Conservation (phyloP, 306 rosid genomes). For the Potentilla sterilis region DNA sequence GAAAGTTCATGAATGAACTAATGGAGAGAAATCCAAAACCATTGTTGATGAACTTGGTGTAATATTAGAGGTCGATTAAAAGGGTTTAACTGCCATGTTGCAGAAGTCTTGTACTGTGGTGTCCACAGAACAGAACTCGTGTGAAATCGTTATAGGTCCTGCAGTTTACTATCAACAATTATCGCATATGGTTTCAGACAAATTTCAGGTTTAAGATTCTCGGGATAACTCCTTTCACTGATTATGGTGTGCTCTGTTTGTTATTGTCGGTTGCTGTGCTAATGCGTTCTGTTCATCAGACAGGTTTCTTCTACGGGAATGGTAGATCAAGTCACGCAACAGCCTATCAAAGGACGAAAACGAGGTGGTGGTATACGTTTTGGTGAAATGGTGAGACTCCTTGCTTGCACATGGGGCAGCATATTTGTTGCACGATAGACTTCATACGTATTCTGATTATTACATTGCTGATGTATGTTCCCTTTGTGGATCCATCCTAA, state of each 20-base stretch:
- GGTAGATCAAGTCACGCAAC: conserved; percentile 70
- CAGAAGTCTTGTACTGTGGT: conserved; percentile 85
- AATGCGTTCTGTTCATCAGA: background rate
- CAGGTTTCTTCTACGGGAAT: conserved; percentile 95
- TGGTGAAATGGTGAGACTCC: conserved; percentile 96
- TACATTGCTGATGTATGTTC: conserved; percentile 91
- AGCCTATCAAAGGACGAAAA: conserved; percentile 89
- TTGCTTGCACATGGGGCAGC: conserved; percentile 97
- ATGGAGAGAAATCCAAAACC: conserved; percentile 38
- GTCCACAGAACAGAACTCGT: conserved; percentile 88
- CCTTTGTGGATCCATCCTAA: conserved; percentile 77
- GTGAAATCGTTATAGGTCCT: conserved; percentile 93
- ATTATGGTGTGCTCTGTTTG: background rate
- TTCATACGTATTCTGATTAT: conserved; percentile 88
- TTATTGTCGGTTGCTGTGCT: background rate
- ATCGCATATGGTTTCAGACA: conserved; percentile 97
- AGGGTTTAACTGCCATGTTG: conserved; percentile 89
- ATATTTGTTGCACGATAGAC: conserved; percentile 82
- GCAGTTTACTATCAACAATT: conserved; percentile 95
- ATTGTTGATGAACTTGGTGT: conserved; percentile 89
- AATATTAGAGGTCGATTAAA: conserved; percentile 60
- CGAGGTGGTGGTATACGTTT: conserved; percentile 95
- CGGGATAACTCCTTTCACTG: background rate
- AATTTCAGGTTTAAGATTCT: conserved; percentile 62
- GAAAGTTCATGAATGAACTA: conserved; percentile 35